These are phyloP conservation scores for Monilinia laxa DNA, from an alignment of 2,329 filamentous ascomycete genomes.

Conservation along the genomic window DNA sequence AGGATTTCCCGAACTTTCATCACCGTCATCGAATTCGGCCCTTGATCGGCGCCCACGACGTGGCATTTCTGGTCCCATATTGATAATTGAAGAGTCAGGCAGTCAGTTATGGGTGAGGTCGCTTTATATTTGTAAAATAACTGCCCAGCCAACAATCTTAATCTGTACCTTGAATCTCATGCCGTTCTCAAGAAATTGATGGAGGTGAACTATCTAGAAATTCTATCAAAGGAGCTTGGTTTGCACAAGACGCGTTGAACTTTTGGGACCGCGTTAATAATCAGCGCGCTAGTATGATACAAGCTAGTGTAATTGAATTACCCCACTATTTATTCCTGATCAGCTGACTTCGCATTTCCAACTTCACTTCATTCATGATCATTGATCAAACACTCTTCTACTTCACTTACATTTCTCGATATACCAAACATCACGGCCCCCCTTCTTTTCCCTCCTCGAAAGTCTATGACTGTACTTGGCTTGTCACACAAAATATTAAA, in stretches of 20 bases:
- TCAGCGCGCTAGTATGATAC: neutral
- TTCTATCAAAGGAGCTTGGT: neutral
- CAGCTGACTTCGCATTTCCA: conserved; percentile 15
- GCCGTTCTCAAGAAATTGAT: neutral
- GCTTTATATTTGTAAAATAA: neutral
- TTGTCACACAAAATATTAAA: neutral
- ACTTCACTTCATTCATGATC: neutral
- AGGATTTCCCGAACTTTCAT: conserved; percentile 31
- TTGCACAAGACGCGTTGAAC: conserved; percentile 14
- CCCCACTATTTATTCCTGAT: neutral
- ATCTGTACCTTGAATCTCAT: neutral
- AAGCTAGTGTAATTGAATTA: neutral
- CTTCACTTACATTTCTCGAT: no score
- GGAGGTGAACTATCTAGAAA: neutral
- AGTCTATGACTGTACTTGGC: neutral
- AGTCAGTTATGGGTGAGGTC: neutral
- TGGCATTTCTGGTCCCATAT: conserved; percentile 24
- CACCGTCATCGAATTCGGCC: conserved; percentile 32
- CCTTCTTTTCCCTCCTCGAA: no score
- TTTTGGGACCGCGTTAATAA: neutral
- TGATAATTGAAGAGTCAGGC: neutral
- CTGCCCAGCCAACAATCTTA: neutral
- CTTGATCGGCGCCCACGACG: conserved; percentile 29
- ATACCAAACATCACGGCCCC: no score
- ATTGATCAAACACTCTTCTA: no score